A percentile compares a stretch with the other conserved stretches of the same genome.
These are phyloP conservation scores for Corchorus olitorius DNA, from an alignment of 345 rosid species.

Conservation along the genomic window DNA sequence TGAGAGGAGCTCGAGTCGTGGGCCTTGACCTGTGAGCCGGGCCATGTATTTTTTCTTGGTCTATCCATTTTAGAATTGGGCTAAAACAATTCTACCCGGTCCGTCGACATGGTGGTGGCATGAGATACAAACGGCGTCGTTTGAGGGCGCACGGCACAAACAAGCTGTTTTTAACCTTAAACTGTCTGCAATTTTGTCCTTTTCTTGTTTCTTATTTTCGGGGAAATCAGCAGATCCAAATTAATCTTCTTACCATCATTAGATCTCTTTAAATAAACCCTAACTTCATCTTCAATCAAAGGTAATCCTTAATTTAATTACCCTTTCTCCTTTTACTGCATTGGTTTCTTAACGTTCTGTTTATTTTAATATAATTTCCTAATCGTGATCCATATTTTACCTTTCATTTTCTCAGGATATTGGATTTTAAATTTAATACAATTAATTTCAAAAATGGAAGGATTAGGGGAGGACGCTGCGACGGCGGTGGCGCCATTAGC, in stretches of 20 bases:
- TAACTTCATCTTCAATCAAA: constrained; percentile 1
- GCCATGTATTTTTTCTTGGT: too few relatives aligned
- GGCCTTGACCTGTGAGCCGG: too few relatives aligned
- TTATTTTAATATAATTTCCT: not conserved
- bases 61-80: too few relatives aligned
- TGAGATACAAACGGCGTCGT: too few relatives aligned
- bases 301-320: not conserved
- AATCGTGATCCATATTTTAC: not conserved
- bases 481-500: constrained; percentile 39
- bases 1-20: too few relatives aligned
- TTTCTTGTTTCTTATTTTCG: not conserved
- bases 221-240: not conserved
- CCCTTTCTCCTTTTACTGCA: not conserved
- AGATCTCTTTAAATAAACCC: not conserved
- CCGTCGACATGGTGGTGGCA: not conserved
- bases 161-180: not conserved
- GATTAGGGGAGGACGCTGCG: constrained; percentile 40
- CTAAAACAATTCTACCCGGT: too few relatives aligned
- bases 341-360: not conserved
- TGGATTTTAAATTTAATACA: not conserved
- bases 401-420: not conserved
- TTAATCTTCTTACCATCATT: not conserved
- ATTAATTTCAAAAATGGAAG: constrained; percentile 33
- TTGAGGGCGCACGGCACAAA: too few relatives aligned
- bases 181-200: constrained; percentile 8